A percentile compares a stretch with the other conserved stretches of the same genome.
Evolutionary conservation across 352 stramenopile genomes (phyloP).

Genomic region (Pilasporangium apinafurcum): DNA sequence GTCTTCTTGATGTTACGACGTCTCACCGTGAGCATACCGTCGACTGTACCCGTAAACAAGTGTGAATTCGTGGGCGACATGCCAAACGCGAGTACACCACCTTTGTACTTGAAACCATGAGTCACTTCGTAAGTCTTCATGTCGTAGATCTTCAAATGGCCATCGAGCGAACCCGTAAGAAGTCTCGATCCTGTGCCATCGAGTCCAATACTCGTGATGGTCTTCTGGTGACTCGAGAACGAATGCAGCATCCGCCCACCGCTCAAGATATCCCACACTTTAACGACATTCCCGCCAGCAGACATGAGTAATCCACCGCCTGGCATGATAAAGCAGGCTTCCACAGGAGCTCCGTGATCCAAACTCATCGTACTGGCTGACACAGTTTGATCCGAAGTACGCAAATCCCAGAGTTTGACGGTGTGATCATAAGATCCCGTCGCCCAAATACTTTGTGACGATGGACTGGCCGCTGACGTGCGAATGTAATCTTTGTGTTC

Average conservation of each 20-base stretch:
- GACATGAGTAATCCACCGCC: slow-evolving; percentile 79
- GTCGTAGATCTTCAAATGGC: slow-evolving; percentile 93
- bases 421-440: slow-evolving; percentile 92
- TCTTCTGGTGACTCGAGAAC: slow-evolving; percentile 92
- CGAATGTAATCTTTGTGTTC: slow-evolving; percentile 90
- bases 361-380: slow-evolving; percentile 43
- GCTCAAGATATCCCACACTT: slow-evolving; percentile 91
- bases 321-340: slow-evolving; percentile 83
- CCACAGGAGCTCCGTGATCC: slow-evolving; percentile 85
- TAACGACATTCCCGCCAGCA: slow-evolving; percentile 85
- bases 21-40: slow-evolving; percentile 80
- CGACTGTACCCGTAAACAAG: slow-evolving; percentile 67
- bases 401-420: slow-evolving; percentile 90
- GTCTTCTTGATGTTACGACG: slow-evolving; percentile 64
- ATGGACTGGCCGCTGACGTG: slow-evolving; percentile 57
- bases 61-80: slow-evolving; percentile 84
- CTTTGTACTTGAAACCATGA: slow-evolving; percentile 86
- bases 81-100: slow-evolving; percentile 70
- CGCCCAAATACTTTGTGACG: slow-evolving; percentile 75
- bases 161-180: slow-evolving; percentile 87
- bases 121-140: slow-evolving; percentile 88
- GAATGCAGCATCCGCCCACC: slow-evolving; percentile 80
- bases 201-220: slow-evolving; percentile 87
- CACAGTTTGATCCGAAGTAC: slow-evolving; percentile 56
- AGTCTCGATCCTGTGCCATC: slow-evolving; percentile 86